These are phyloP conservation scores for Rosa chinensis DNA, from an alignment of 306 rosid genomes.

Conservation along the genomic window DNA sequence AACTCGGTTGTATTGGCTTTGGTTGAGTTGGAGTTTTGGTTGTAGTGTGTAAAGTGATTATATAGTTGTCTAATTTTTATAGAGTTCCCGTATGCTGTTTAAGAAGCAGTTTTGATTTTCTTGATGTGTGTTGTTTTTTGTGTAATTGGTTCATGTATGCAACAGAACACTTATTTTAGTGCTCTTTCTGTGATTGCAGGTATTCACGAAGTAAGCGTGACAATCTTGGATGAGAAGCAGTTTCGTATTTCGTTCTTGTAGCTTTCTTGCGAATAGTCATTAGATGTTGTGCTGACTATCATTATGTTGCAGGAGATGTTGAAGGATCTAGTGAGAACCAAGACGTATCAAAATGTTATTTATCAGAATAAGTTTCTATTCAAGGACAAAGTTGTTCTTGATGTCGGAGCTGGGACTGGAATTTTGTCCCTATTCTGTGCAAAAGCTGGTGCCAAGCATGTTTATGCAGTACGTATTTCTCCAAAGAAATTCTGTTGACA, in stretches of 20 bases:
- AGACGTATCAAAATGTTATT: constrained; percentile 92
- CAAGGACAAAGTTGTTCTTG: constrained; percentile 91
- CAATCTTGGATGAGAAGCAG: constrained; percentile 24
- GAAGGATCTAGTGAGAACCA: constrained; percentile 93
- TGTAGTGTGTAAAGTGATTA: background rate
- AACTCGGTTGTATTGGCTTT: background rate
- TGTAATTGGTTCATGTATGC: background rate
- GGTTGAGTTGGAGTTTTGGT: no score
- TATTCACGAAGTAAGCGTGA: constrained; percentile 91
- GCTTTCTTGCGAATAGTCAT: background rate
- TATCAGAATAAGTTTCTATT: constrained; percentile 87
- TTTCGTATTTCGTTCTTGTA: constrained; percentile 4
- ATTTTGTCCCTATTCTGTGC: constrained; percentile 96
- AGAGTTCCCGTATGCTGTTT: background rate
- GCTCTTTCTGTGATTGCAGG: constrained; percentile 57
- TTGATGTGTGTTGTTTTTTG: background rate
- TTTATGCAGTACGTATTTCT: constrained; percentile 67
- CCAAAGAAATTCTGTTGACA: background rate
- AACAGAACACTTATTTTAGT: constrained; percentile 17
- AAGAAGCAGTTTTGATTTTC: background rate
- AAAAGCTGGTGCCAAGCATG: constrained; percentile 93
- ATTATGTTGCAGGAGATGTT: constrained; percentile 79
- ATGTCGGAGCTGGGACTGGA: constrained; percentile 99
- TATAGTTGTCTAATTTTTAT: background rate
- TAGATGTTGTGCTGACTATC: constrained; percentile 4